Conservation (phyloP, 805 yeast species). For the Ogataea saltuana region DNA sequence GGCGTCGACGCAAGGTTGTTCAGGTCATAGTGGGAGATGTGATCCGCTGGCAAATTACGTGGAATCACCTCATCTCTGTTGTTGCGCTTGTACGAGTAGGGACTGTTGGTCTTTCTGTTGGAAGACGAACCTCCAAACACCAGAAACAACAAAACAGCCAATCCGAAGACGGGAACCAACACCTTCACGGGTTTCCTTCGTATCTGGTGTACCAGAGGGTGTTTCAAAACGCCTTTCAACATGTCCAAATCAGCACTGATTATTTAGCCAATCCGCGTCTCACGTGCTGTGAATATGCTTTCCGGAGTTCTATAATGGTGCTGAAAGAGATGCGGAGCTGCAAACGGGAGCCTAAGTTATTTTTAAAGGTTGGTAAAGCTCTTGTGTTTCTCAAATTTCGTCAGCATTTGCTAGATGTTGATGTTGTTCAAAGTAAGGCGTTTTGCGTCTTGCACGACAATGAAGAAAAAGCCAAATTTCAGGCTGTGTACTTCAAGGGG, state of each 20-base stretch:
- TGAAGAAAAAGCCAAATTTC: no score
- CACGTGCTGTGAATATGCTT: no score
- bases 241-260: no score
- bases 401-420: background rate
- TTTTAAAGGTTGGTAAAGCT: no score
- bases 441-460: conserved; percentile 5
- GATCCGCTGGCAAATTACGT: conserved; percentile 65
- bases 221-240: conserved; percentile 10
- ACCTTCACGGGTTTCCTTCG: conserved; percentile 59
- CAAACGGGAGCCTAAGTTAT: no score
- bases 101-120: conserved; percentile 26
- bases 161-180: conserved; percentile 46
- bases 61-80: conserved; percentile 50
- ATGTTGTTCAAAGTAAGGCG: background rate
- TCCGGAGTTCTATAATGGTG: no score
- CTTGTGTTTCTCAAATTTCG: background rate
- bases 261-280: no score
- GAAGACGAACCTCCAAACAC: conserved; percentile 39
- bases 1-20: conserved; percentile 73
- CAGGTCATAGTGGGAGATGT: conserved; percentile 80
- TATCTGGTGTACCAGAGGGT: conserved; percentile 47
- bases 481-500: background rate
- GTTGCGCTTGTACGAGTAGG: conserved; percentile 45
- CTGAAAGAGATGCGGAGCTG: no score
- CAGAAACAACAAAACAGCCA: conserved; percentile 44